A percentile compares a stretch with the other conserved stretches of the same genome.
Evolutionary conservation across 768 basidiomycete genomes (phyloP).

Genomic region (Piloderma croceum): DNA sequence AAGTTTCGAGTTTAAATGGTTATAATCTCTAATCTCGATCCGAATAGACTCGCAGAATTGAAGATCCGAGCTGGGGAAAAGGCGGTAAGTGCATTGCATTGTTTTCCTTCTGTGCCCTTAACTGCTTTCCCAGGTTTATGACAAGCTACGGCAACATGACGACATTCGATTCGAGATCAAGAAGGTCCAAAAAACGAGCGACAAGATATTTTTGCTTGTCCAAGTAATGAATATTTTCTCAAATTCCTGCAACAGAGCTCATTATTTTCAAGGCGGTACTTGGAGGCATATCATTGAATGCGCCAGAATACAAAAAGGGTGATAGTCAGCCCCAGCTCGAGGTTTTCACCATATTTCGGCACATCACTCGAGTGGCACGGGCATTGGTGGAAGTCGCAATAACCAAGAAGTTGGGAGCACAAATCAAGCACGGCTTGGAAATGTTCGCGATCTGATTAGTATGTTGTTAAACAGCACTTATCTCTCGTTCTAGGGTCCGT

Average conservation of each 20-base stretch:
- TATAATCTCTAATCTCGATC: conserved; percentile 5
- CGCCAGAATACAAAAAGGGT: conserved; percentile 59
- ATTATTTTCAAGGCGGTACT: conserved; percentile 52
- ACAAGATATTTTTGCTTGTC: conserved; percentile 78
- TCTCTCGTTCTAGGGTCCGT: conserved; percentile 47
- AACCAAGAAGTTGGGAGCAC: conserved; percentile 55
- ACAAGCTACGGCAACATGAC: conserved; percentile 61
- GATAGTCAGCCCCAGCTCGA: conserved; percentile 75
- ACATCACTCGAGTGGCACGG: conserved; percentile 68
- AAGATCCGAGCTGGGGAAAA: conserved; percentile 76
- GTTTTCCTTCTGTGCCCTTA: not conserved
- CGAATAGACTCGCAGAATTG: conserved; percentile 60
- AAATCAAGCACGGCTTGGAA: conserved; percentile 70
- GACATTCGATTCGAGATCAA: conserved; percentile 77
- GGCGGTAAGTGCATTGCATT: conserved; percentile 33
- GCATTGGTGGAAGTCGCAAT: conserved; percentile 77
- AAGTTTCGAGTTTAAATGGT: conserved; percentile 16
- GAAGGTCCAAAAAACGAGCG: conserved; percentile 61
- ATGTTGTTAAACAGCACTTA: conserved; percentile 1
- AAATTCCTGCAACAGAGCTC: conserved; percentile 2
- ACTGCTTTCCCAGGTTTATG: conserved; percentile 39
- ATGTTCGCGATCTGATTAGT: conserved; percentile 38
- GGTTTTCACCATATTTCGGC: conserved; percentile 64
- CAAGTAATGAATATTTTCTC: conserved; percentile 45
- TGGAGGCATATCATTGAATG: conserved; percentile 62